phyloP scores from a whole-genome alignment of 2,329 filamentous ascomycete genomes.

The Nakataea oryzae region DNA sequence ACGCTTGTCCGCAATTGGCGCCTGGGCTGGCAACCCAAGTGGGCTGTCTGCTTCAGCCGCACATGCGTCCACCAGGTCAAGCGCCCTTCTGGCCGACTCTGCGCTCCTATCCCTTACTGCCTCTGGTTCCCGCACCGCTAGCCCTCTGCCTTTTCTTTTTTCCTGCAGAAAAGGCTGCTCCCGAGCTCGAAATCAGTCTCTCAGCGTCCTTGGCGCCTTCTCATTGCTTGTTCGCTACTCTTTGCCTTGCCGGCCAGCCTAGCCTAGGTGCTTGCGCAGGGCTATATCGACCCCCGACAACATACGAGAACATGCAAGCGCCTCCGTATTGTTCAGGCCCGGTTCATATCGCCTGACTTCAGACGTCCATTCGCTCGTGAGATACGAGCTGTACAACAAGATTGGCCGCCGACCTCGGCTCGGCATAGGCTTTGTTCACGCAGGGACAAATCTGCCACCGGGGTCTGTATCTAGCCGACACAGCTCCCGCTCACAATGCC shows the following conservation, averaged over 20 bases:
- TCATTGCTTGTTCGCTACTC: too few species aligned
- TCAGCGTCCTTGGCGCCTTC: too few species aligned
- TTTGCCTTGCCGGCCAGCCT: too few species aligned
- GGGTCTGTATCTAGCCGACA: neutral
- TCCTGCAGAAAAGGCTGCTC: neutral
- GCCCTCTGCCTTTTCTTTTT: neutral
- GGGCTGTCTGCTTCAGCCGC: neutral
- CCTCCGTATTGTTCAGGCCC: neutral
- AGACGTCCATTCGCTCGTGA: neutral
- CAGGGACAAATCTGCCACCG: neutral
- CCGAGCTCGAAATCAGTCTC: too few species aligned
- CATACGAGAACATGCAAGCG: neutral
- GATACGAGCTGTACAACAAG: neutral
- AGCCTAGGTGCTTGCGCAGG: neutral
- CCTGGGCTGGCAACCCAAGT: neutral
- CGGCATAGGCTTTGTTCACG: neutral
- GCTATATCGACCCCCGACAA: neutral
- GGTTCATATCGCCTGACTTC: neutral
- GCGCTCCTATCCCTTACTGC: neutral
- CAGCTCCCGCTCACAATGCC: conserved; percentile 18
- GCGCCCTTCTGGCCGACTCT: neutral
- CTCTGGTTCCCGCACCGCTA: neutral
- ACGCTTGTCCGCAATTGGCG: neutral
- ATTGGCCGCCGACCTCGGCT: too few species aligned
- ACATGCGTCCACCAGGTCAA: neutral